These are phyloP conservation scores for Leucocoprinus leucothites DNA, from an alignment of 768 basidiomycete genomes.

Conservation along the genomic window DNA sequence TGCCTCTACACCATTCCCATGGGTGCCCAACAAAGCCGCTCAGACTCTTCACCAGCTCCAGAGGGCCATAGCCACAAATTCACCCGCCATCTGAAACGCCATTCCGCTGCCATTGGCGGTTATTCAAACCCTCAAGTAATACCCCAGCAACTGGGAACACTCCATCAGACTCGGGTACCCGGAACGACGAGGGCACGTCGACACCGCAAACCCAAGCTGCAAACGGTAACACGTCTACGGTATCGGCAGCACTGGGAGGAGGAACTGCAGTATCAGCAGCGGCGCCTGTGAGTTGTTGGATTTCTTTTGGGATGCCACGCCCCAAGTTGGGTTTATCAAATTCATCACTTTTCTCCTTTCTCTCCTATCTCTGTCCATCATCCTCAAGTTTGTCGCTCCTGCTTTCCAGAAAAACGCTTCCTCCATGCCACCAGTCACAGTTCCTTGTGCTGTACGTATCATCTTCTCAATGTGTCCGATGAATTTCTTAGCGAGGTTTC, in stretches of 20 bases:
- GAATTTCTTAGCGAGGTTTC: not conserved
- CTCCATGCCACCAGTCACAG: constrained; percentile 29
- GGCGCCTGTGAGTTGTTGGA: constrained; percentile 6
- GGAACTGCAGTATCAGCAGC: constrained; percentile 7
- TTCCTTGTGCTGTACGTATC: constrained; percentile 42
- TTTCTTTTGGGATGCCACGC: constrained; percentile 4
- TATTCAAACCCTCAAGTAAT: constrained; percentile 11
- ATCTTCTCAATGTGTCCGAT: constrained; percentile 9
- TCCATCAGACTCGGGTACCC: not conserved
- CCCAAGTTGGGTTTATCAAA: constrained; percentile 5
- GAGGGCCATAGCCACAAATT: constrained; percentile 15
- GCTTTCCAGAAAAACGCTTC: not conserved
- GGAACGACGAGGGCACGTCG: not conserved
- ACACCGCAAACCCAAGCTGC: constrained; percentile 14
- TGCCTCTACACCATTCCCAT: constrained; percentile 15
- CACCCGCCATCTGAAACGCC: constrained; percentile 20
- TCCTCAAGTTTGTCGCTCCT: constrained; percentile 11
- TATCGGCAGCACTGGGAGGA: not conserved
- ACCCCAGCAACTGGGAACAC: not conserved
- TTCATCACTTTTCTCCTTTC: constrained; percentile 12
- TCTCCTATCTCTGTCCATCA: constrained; percentile 14
- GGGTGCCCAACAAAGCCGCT: constrained; percentile 30
- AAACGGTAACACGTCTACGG: constrained; percentile 12
- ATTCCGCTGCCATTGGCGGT: constrained; percentile 21
- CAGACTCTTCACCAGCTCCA: constrained; percentile 11